Evolutionary conservation across 305 asterid species (phyloP).

Genomic region (Ilex paraguariensis): DNA sequence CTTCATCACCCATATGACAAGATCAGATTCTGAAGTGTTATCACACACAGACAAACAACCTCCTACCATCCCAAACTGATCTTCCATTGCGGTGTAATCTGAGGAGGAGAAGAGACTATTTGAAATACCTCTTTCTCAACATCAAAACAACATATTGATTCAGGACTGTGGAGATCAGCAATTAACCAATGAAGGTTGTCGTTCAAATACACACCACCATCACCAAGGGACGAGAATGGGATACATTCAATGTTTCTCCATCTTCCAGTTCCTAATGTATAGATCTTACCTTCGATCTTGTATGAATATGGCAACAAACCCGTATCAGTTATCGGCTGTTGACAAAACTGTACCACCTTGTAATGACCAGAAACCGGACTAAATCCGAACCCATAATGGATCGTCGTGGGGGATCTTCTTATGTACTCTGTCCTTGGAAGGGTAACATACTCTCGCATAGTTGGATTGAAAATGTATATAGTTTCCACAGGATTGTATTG

Average conservation of each 20-base stretch:
- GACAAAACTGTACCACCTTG: constrained; percentile 45
- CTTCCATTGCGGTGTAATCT: constrained; percentile 4
- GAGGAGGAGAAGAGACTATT: constrained; percentile 31
- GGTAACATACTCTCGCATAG: constrained; percentile 32
- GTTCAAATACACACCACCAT: constrained; percentile 21
- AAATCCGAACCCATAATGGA: constrained; percentile 43
- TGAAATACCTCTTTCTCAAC: constrained; percentile 35
- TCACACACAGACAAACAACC: constrained; percentile 37
- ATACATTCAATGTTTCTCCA: constrained; percentile 30
- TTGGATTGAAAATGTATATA: constrained; percentile 48
- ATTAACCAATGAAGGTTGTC: constrained; percentile 48
- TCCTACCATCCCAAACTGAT: constrained; percentile 29
- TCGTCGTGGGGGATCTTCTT: constrained; percentile 25
- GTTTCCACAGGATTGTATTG: constrained; percentile 6
- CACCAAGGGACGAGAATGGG: constrained; percentile 23
- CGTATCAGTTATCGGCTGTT: constrained; percentile 6
- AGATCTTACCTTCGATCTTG: constrained; percentile 20
- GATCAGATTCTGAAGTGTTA: constrained; percentile 20
- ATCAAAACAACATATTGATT: constrained; percentile 36
- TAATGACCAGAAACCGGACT: constrained; percentile 17
- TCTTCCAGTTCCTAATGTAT: constrained; percentile 32
- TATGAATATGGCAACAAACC: constrained; percentile 11
- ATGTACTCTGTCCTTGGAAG: constrained; percentile 26
- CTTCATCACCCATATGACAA: constrained; percentile 57
- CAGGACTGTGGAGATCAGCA: constrained; percentile 19